Evolutionary conservation across 805 yeast genomes (phyloP).

Genomic region (Saccharomyces paradoxus): DNA sequence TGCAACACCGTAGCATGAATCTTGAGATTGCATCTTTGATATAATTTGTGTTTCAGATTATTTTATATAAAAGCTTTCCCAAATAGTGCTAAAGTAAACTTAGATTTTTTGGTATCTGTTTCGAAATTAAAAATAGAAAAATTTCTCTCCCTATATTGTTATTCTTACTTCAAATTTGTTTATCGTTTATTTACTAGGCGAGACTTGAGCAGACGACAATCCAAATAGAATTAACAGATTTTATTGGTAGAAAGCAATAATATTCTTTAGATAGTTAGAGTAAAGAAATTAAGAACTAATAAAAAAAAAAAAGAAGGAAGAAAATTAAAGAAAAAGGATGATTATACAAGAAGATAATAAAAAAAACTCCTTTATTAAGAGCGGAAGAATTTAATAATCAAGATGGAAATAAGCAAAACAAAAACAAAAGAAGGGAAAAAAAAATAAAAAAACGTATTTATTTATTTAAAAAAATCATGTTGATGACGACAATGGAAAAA

Average conservation of each 20-base stretch:
- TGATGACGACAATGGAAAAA: background rate
- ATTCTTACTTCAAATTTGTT: background rate
- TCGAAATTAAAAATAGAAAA: background rate
- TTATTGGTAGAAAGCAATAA: background rate
- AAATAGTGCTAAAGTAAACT: background rate
- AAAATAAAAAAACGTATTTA: background rate
- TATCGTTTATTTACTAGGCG: background rate
- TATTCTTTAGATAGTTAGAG: background rate
- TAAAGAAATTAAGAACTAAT: background rate
- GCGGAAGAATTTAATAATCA: background rate
- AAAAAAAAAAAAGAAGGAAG: background rate
- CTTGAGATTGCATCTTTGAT: constrained; percentile 15
- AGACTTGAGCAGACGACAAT: background rate
- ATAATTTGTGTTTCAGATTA: background rate
- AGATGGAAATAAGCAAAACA: background rate
- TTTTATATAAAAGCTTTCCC: background rate
- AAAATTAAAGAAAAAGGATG: background rate
- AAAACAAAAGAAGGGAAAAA: background rate
- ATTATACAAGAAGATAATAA: background rate
- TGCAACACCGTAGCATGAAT: constrained; percentile 37
- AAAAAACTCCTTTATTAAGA: background rate
- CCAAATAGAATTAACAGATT: background rate
- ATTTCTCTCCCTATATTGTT: background rate
- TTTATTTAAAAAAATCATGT: background rate
- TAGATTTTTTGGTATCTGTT: background rate